Evolutionary conservation across 805 yeast species (phyloP), one percentile per base, ranked within the genome.

Genomic region (Metschnikowia gelsemii): DNA sequence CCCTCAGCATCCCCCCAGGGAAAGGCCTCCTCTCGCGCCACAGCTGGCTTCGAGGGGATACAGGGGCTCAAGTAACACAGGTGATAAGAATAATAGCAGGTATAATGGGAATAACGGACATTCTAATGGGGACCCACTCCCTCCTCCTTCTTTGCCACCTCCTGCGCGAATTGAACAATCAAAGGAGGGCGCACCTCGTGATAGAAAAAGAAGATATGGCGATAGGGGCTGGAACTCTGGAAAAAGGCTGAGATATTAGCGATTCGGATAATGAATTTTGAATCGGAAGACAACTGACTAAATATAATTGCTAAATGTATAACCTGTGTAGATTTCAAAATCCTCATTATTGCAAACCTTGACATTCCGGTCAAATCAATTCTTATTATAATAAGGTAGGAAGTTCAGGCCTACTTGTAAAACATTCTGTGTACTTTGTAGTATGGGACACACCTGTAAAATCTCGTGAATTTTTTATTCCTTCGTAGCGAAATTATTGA

Each of bases 231-330:
- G 57, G 25, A 48, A 52, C 4, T 56, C 59, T 39, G 66, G 63
- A 31, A 66, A 66, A 42, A 62, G 58, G 43, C 56, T 51, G 37
- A 63, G 59, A 40, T 57, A 61, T 45, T 62, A 43, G 40, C 14
- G 38, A 5, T 12, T 14, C 28, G 5, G 12, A 8, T 8, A 16
- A 5, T n/a, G 8, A 12, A 26, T 8, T n/a, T 8, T 8, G 6
- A 11, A 11, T 26, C 14, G 18, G 9, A 27, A 14, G 4, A n/a
- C n/a, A n/a, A n/a, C n/a, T n/a, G n/a, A n/a, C n/a, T n/a, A n/a
- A n/a, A n/a, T n/a, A n/a, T n/a, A n/a, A n/a, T n/a, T n/a, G n/a
- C n/a, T n/a, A n/a, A n/a, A n/a, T n/a, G n/a, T n/a, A n/a, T n/a
- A n/a, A n/a, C n/a, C n/a, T n/a, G n/a, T n/a, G n/a, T n/a, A n/a